Evolutionary conservation across 2,329 filamentous ascomycete genomes (phyloP), one percentile per base, ranked within the genome.

Genomic region (Paraphaeosphaeria sporulosa): DNA sequence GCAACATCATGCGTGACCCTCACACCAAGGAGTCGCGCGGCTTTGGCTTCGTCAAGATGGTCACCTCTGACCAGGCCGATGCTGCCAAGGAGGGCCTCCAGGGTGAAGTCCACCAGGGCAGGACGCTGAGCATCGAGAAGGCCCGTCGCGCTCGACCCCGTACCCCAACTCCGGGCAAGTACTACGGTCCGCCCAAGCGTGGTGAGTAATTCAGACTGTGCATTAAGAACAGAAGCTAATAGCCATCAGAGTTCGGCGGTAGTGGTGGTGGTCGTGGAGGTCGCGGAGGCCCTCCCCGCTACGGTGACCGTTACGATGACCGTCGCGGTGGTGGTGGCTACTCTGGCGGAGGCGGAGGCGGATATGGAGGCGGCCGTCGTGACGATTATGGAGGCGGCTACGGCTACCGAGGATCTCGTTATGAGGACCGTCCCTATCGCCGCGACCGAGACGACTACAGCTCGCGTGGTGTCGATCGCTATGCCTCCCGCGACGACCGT

Each of bases 41-140:
- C 68, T 99, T 99, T 69, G 95, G 95, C 58, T 99, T 99, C 83
- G 95, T 99, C 78, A 98, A 99, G 85, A 98, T 99, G 94, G 89
- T 93, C 62, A 96, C 93, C 60, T 88, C 92, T 51, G 94, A 98
- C 58, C 92, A 97, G 81, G 95, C 95, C 66, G 95, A 99, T 80
- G 94, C 95, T 69, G 95, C 95, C 70, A 97, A 95, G 84, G 95
- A 98, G 75, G 94, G 92, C 56, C 86, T 99, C 34, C 94, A 98
- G 80, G 94, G 94, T 75, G 94, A 98, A 80, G 88, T 93, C 69
- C 93, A 97, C 67, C 94, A 99, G 76, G 95, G 95, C 63, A 91
- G 95, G 71, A 97, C 94, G 63, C 83, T 99, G 73, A 97, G 94
- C 86, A 98, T 99, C 69, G 95, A 99, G 85, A 99, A 98, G 87